These are phyloP conservation scores for Thamnidium elegans DNA, from an alignment of 192 early-diverging fungal species.

Conservation along the genomic window DNA sequence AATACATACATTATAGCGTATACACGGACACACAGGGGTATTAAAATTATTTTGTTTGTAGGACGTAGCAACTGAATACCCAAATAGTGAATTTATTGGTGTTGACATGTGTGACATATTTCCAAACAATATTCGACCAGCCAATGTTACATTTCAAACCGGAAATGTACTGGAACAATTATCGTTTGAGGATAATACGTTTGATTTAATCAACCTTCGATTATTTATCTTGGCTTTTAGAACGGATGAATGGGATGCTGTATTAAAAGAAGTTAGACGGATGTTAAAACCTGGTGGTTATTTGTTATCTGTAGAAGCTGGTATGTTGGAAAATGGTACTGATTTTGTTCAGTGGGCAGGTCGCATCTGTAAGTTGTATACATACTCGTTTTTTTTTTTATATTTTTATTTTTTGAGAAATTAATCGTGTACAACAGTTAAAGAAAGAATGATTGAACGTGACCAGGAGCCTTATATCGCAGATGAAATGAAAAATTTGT, in stretches of 20 bases:
- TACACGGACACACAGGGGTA: neutral
- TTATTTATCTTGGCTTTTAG: slow-evolving; percentile 11
- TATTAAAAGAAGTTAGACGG: slow-evolving; percentile 10
- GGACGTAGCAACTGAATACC: slow-evolving; percentile 30
- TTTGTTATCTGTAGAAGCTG: slow-evolving; percentile 22
- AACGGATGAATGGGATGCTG: slow-evolving; percentile 15
- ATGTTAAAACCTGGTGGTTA: slow-evolving; percentile 33
- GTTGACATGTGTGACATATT: slow-evolving; percentile 26
- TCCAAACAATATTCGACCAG: slow-evolving; percentile 7
- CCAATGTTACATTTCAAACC: slow-evolving; percentile 22
- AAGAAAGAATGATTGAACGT: slow-evolving; percentile 14
- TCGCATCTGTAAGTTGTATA: neutral
- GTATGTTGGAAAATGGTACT: slow-evolving; percentile 25
- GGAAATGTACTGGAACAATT: slow-evolving; percentile 21
- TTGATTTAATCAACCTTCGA: slow-evolving; percentile 27
- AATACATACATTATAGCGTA: neutral
- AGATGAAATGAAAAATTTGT: slow-evolving; percentile 10
- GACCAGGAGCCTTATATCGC: slow-evolving; percentile 26
- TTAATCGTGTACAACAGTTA: slow-evolving; percentile 9
- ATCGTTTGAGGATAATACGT: slow-evolving; percentile 12
- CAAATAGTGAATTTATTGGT: slow-evolving; percentile 27
- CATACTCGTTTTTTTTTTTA: neutral
- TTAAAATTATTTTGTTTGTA: neutral
- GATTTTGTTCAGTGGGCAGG: neutral
- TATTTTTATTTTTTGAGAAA: too few species aligned